Base-by-base conservation (phyloP, 163 green algal species). In the Scenedesmus sp. region DNA sequence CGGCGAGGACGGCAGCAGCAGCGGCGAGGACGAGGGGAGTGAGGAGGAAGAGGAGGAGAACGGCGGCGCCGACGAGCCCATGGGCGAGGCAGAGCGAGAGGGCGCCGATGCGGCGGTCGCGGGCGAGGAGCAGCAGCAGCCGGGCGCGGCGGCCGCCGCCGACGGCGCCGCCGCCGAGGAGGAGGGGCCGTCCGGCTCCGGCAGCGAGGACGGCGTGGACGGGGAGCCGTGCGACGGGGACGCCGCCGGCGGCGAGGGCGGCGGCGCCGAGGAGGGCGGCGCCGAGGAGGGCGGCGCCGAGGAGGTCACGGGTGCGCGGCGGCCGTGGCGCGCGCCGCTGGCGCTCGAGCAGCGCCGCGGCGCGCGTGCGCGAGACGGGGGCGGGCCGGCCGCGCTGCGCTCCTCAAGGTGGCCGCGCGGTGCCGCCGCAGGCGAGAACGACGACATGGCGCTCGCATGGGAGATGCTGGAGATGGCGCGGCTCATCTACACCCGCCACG, bases 381-480 rank as follows among this genome's bases (percentile, higher is more conserved):
- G n/a, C n/a, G n/a, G n/a, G n/a, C n/a, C n/a, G n/a, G n/a, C n/a
- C n/a, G n/a, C n/a, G n/a, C n/a, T n/a, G n/a, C n/a, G n/a, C n/a
- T n/a, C n/a, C n/a, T n/a, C n/a, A n/a, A n/a, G n/a, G n/a, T n/a
- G n/a, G n/a, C n/a, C n/a, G n/a, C n/a, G n/a, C n/a, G n/a, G n/a
- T n/a, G n/a, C n/a, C n/a, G n/a, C n/a, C 10, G 39, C 73, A 81
- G 73, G 34, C 15, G 60, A 81, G 28, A 36, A 44, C 26, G 78
- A 87, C 50, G 83, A 87, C 78, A 87, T 87, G 83, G 58, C 74
- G 34, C 60, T 87, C 0, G 78, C 83, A 1, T 87, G 78, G 78
- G 83, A 87, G 51, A 86, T 86, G 78, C 24, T 87, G 0, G 83
- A 87, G 74, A 47, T 87, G 66, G 66, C 83, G 4, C 78, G 78